Evolutionary conservation across 2,329 filamentous ascomycete genomes (phyloP).

Genomic region (Colletotrichum nymphaeae): DNA sequence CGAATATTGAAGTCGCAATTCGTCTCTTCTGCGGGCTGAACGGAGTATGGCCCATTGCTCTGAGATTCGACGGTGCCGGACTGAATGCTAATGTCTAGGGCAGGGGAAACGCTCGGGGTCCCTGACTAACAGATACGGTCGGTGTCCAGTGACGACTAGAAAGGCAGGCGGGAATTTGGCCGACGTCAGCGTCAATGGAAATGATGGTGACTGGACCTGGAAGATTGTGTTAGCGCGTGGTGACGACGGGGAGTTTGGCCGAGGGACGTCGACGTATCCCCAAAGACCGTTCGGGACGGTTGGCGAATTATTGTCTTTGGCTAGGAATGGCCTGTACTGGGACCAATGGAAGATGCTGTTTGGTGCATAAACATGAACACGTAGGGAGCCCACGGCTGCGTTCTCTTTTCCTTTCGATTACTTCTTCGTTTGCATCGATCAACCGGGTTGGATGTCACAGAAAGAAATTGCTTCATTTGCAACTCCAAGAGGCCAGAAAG

Average conservation of each 20-base stretch:
- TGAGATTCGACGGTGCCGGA: neutral
- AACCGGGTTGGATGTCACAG: neutral
- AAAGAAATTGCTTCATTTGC: neutral
- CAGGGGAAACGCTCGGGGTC: constrained; percentile 2
- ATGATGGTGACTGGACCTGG: neutral
- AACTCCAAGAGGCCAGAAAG: neutral
- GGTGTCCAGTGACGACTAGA: neutral
- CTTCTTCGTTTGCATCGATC: neutral
- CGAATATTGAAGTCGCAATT: constrained; percentile 4
- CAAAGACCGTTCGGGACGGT: constrained; percentile 2
- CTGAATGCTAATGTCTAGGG: neutral
- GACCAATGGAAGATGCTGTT: neutral
- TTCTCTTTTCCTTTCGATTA: neutral
- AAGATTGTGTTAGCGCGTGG: constrained; percentile 4
- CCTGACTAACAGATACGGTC: constrained; percentile 18
- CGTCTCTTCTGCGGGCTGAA: neutral
- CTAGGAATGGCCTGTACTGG: neutral
- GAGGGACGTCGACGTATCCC: constrained; percentile 1
- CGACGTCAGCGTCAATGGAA: constrained; percentile 26
- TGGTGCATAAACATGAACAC: neutral
- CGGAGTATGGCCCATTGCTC: neutral
- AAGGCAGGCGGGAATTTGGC: constrained; percentile 13
- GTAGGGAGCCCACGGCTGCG: neutral
- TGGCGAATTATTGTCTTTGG: neutral
- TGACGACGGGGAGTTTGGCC: constrained; percentile 11